Evolutionary conservation across 2,329 filamentous ascomycete species (phyloP).

Genomic region (Lanzia echinophila): DNA sequence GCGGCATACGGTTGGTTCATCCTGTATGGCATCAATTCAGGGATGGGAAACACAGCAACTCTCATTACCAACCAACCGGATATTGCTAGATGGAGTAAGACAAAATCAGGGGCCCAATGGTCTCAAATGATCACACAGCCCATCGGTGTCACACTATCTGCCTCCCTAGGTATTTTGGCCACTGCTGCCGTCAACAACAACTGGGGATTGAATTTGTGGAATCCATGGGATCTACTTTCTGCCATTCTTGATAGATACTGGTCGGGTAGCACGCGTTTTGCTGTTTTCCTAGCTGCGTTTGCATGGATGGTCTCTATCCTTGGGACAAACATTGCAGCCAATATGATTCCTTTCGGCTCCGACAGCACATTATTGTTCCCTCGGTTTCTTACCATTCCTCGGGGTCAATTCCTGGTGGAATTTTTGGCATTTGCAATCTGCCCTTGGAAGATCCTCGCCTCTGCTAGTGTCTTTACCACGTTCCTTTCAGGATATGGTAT

Average conservation of each 20-base stretch:
- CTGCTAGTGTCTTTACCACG: conserved; percentile 49
- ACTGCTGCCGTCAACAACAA: conserved; percentile 28
- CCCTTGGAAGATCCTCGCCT: conserved; percentile 58
- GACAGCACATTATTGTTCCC: conserved; percentile 48
- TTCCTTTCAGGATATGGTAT: conserved; percentile 61
- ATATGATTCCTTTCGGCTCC: conserved; percentile 46
- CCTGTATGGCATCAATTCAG: conserved; percentile 35
- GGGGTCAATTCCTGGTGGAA: conserved; percentile 48
- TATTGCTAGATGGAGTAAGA: conserved; percentile 35
- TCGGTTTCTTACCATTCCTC: conserved; percentile 47
- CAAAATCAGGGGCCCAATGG: conserved; percentile 32
- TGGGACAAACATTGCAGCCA: conserved; percentile 51
- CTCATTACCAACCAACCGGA: conserved; percentile 39
- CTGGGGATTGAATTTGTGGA: conserved; percentile 32
- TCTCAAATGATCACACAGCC: conserved; percentile 33
- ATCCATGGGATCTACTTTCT: conserved; percentile 44
- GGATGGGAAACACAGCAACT: conserved; percentile 34
- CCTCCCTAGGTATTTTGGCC: conserved; percentile 27
- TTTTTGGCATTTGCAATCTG: conserved; percentile 49
- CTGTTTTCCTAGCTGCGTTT: conserved; percentile 38
- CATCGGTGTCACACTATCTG: conserved; percentile 16
- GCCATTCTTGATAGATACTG: conserved; percentile 24
- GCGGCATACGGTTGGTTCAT: conserved; percentile 31
- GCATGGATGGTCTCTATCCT: conserved; percentile 48
- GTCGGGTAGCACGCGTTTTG: conserved; percentile 36